Percentiles rank a stretch among this genome's conserved stretches.
Conservation (phyloP, 2,329 filamentous ascomycete species). For the Monascus ruber region DNA sequence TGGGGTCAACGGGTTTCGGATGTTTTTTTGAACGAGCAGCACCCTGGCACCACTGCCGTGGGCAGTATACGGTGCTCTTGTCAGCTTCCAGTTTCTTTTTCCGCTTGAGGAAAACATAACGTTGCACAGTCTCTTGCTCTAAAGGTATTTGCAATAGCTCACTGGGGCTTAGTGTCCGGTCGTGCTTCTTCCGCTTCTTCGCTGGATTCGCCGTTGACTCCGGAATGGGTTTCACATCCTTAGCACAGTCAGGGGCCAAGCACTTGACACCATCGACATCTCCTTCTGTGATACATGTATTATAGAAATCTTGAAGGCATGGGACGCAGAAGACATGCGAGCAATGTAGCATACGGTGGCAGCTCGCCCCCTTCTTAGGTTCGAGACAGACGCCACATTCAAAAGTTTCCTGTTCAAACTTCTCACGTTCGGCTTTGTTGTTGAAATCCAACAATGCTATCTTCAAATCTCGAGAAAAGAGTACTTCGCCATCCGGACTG, state of each 20-base stretch:
- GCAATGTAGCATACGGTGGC: conserved; percentile 73
- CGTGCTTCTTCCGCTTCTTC: conserved; percentile 47
- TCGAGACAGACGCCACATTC: conserved; percentile 83
- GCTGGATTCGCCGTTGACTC: conserved; percentile 2
- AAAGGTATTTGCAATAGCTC: conserved; percentile 72
- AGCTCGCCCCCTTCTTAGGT: conserved; percentile 74
- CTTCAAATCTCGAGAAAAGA: conserved; percentile 43
- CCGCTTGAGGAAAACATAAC: conserved; percentile 82
- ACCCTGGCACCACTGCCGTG: conserved; percentile 82
- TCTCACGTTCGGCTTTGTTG: conserved; percentile 57
- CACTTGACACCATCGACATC: conserved; percentile 71
- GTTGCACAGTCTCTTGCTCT: conserved; percentile 59
- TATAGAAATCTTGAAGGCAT: conserved; percentile 88
- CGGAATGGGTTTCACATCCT: conserved; percentile 21
- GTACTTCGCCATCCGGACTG: conserved; percentile 30
- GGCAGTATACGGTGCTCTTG: conserved; percentile 85
- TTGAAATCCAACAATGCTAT: conserved; percentile 69
- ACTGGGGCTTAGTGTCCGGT: conserved; percentile 63
- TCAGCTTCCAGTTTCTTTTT: conserved; percentile 88
- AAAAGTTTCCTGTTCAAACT: conserved; percentile 76
- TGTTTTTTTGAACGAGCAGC: conserved; percentile 67
- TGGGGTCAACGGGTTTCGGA: conserved; percentile 57
- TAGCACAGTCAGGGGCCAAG: conserved; percentile 66
- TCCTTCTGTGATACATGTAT: conserved; percentile 73
- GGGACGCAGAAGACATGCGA: conserved; percentile 80